Conservation (phyloP, 495 filamentous ascomycete genomes). For the Trichoderma virens region DNA sequence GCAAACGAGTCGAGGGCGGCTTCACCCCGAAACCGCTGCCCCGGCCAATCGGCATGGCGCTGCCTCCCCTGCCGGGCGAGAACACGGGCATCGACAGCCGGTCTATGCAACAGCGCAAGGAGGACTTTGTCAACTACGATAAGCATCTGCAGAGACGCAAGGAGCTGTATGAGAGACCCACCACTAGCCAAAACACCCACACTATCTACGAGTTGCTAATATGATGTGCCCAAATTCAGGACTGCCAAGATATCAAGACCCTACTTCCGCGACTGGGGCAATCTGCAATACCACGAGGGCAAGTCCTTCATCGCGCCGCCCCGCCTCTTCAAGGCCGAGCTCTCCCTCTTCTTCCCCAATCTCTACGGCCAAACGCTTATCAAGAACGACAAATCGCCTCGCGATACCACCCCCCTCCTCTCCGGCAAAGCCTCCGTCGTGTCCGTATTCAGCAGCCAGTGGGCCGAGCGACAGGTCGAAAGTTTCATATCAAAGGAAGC, state of each 20-base stretch:
- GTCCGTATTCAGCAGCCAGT: constrained; percentile 67
- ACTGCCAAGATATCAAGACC: constrained; percentile 59
- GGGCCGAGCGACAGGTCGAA: constrained; percentile 74
- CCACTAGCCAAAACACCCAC: too few species aligned
- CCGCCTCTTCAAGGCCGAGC: constrained; percentile 63
- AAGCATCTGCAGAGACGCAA: constrained; percentile 67
- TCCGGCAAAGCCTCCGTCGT: constrained; percentile 68
- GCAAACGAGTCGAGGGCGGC: constrained; percentile 43
- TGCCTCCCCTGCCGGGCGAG: constrained; percentile 65
- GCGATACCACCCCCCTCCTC: constrained; percentile 67
- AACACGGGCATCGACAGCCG: constrained; percentile 72
- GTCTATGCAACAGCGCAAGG: constrained; percentile 56
- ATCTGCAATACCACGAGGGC: constrained; percentile 71
- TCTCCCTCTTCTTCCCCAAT: constrained; percentile 89
- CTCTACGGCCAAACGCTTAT: constrained; percentile 68
- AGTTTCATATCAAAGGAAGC: constrained; percentile 56
- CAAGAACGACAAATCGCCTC: constrained; percentile 25
- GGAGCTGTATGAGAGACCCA: constrained; percentile 49
- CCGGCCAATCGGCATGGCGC: constrained; percentile 70
- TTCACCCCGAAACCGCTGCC: constrained; percentile 63
- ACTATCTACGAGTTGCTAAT: constrained; percentile 7
- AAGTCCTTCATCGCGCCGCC: constrained; percentile 81
- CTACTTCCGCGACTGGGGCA: constrained; percentile 90
- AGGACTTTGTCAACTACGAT: constrained; percentile 79
- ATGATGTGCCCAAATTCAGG: constrained; percentile 20